These are phyloP conservation scores for Globisporangium paroecandrum DNA, from an alignment of 352 stramenopile species.

Conservation along the genomic window DNA sequence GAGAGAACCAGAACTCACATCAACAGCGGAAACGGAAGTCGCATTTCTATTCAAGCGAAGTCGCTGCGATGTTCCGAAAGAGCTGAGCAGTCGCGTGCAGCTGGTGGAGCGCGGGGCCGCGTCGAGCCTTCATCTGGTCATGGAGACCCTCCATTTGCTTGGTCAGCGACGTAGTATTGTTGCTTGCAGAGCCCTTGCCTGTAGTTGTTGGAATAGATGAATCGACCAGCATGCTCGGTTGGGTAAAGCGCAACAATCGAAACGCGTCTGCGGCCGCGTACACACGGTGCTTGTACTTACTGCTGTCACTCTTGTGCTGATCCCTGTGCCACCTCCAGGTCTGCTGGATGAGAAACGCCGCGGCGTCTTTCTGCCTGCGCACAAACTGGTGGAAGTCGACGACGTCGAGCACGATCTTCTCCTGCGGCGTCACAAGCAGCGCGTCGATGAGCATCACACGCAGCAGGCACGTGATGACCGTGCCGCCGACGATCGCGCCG, in stretches of 20 bases:
- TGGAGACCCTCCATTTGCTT: conserved; percentile 23
- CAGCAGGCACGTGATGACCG: conserved; percentile 55
- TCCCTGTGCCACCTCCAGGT: conserved; percentile 33
- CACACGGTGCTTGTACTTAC: conserved; percentile 31
- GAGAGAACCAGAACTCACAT: not conserved
- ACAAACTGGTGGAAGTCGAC: conserved; percentile 53
- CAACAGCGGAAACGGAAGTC: conserved; percentile 19
- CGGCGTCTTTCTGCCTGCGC: conserved; percentile 35
- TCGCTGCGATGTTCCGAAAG: conserved; percentile 45
- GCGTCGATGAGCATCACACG: conserved; percentile 60
- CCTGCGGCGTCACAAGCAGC: conserved; percentile 46
- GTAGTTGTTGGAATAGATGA: conserved; percentile 11
- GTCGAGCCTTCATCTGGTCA: conserved; percentile 13
- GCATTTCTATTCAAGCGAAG: conserved; percentile 62
- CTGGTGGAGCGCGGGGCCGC: conserved; percentile 4
- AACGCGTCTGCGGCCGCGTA: conserved; percentile 48
- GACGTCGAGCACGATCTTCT: conserved; percentile 58
- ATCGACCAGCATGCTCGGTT: conserved; percentile 16
- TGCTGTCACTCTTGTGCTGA: not conserved
- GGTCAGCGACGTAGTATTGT: conserved; percentile 11
- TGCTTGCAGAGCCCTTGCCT: not conserved
- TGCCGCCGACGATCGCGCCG: conserved; percentile 56
- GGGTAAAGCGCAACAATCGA: conserved; percentile 48
- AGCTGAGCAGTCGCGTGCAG: conserved; percentile 27
- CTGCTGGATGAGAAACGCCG: conserved; percentile 46